Base-by-base conservation (phyloP, 1,139 yeast genomes). In the Geotrichum citri-aurantii region DNA sequence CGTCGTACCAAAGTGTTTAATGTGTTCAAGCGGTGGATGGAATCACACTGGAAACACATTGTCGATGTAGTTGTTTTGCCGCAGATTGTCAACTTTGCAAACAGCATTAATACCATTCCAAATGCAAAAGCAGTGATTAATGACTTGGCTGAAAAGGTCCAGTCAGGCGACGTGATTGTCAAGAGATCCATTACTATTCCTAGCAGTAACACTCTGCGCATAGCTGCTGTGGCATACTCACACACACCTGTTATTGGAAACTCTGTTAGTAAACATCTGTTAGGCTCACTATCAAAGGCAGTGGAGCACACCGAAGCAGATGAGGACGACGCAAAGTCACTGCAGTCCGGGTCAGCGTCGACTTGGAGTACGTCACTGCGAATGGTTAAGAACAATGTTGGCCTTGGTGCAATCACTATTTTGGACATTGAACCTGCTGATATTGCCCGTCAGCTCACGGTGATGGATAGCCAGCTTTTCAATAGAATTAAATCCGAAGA, bases 1-100 rank as follows among this genome's bases (percentile, higher is more conserved):
- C 79, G 95, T 69, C 77, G 95, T 66, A 81, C 84, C 61, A 74
- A 86, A 58, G 83, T 89, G 49, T 83, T 85, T 63, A 82, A 81
- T 65, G 77, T 87, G 71, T 83, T 90, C 66, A 87, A 83, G 67
- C 75, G 84, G 55, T 92, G 98, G 98, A 74, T 91, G 72, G 95
- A 89, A 71, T 85, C 93, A 57, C 90, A 86, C 69, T 92, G 97
- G 97, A 81, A 83, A 65, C 81, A 79, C 58, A 78, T 80, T 40
- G 66, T 75, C 14, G 97, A 90, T 68, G 81, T 80, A 62, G 75
- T 73, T 26, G 76, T 84, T 40, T 72, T 91, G 52, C 83, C 93
- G 11, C 84, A 90, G 0, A 74, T 90, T 67, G 78, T 88, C 48
- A 86, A 86, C 68, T 86, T 90, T 67, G 85, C 88, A 68, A 88